Conservation (phyloP, 2,329 filamentous ascomycete species). For the Fusarium foetens region DNA sequence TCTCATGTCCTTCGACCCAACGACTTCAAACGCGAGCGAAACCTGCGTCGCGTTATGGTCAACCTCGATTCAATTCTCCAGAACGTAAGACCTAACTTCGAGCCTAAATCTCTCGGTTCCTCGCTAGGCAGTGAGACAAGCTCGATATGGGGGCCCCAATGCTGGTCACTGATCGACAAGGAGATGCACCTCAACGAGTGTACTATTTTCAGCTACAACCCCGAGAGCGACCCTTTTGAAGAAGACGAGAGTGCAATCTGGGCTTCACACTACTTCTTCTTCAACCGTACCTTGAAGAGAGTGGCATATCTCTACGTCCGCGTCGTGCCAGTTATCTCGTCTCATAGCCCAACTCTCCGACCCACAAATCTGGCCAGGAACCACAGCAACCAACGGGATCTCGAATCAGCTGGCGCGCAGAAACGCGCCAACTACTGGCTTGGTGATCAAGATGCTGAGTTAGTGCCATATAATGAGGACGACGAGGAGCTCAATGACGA, state of each 20-base stretch:
- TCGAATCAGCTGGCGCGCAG: constrained; percentile 51
- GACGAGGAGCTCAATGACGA: constrained; percentile 63
- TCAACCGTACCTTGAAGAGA: constrained; percentile 90
- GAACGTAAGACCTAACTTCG: constrained; percentile 78
- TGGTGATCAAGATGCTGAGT: constrained; percentile 69
- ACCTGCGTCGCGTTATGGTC: constrained; percentile 82
- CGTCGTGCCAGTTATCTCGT: constrained; percentile 81
- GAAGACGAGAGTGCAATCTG: constrained; percentile 94
- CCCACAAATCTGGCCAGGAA: constrained; percentile 47
- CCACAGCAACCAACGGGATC: constrained; percentile 39
- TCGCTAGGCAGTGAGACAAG: constrained; percentile 58
- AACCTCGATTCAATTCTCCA: constrained; percentile 88
- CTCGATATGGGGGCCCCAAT: constrained; percentile 84
- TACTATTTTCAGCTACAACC: constrained; percentile 88
- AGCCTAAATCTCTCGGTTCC: constrained; percentile 56
- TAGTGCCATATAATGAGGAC: constrained; percentile 56
- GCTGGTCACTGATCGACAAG: constrained; percentile 93
- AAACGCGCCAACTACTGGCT: constrained; percentile 93
- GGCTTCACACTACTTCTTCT: constrained; percentile 97
- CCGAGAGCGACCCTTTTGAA: constrained; percentile 89
- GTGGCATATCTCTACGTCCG: constrained; percentile 95
- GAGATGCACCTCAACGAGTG: constrained; percentile 94
- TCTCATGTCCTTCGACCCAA: constrained; percentile 88
- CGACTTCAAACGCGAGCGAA: constrained; percentile 89
- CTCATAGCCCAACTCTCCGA: constrained; percentile 64